Base-by-base conservation (phyloP, 169 alveolate species). In the Cystoisospora suis region DNA sequence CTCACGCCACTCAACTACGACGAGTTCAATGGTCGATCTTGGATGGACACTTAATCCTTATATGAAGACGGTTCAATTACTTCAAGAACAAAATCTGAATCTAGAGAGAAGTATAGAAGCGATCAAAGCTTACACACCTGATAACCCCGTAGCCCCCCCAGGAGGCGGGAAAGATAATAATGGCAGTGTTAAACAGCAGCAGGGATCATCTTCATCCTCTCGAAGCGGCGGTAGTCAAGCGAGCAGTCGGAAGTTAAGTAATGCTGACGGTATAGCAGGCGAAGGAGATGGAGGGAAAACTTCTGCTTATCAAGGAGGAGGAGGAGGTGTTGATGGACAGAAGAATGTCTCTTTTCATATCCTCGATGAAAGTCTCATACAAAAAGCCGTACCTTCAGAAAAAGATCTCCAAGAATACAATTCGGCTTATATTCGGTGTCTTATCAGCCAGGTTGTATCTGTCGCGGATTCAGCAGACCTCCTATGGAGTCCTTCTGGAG, bases 401-500 rank as follows among this genome's bases (percentile, higher is more conserved):
- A 44, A 77, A 46, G 87, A 58, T n/a, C 34, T 75, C 29, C 69
- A 58, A 40, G 75, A 23, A 3, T 81, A 56, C 53, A 86, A 81
- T 2, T 44, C 32, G 75, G 89, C 90, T 44, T 44, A 61, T 1
- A 89, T 89, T n/a, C 58, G 87, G 27, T 29, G 46, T n/a, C 59
- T 89, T 36, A 87, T 86, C 5, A 29, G 87, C 75, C 93, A 89
- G 49, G 81, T 70, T 45, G 79, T 89, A 38, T 75, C 90, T 36
- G 80, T 61, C 7, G 93, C 93, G 17, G 93, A 89, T 58, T 89
- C 93, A 27, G 86, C 90, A 7, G 90, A 89, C 5, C 80, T 89
- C 69, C 17, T 46, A 23, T 89, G 93, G 93, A 89, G 93, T 23
- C 81, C 93, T 4, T 89, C 93, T 27, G 93, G 93, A 34, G 17